Conservation (phyloP, 768 basidiomycete species). For the Lentinula sp. region DNA sequence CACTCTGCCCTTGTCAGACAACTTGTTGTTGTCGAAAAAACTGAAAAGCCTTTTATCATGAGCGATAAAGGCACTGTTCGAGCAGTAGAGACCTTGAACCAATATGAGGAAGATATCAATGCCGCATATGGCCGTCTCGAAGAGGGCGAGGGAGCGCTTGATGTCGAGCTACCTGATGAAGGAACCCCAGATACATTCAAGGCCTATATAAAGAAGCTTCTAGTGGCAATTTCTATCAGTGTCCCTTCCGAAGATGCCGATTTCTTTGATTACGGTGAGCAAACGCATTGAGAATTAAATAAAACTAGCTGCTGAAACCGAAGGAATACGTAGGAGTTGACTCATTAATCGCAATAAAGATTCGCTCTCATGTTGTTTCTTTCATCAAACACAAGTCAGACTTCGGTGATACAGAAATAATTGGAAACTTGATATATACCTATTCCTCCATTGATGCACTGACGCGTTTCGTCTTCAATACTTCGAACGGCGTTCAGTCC, state of each 20-base stretch:
- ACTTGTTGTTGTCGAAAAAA: constrained; percentile 17
- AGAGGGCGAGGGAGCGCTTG: background rate
- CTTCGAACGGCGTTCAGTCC: background rate
- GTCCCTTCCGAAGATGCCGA: background rate
- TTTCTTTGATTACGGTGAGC: background rate
- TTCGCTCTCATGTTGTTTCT: background rate
- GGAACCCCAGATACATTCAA: background rate
- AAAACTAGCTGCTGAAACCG: background rate
- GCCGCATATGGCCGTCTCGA: constrained; percentile 14
- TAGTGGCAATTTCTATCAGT: background rate
- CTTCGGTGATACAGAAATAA: background rate
- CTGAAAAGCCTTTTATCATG: constrained; percentile 15
- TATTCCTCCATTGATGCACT: background rate
- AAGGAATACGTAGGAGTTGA: background rate
- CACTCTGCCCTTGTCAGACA: constrained; percentile 20
- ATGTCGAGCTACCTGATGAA: background rate
- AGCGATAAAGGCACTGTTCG: constrained; percentile 20
- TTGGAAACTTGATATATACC: background rate
- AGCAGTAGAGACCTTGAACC: constrained; percentile 12
- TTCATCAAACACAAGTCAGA: background rate
- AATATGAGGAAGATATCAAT: constrained; percentile 21
- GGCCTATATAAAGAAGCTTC: background rate
- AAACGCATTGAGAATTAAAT: background rate
- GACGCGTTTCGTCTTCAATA: background rate
- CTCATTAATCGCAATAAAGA: background rate